Percentiles rank a stretch among this genome's conserved stretches.
phyloP scores from a whole-genome alignment of 768 basidiomycete species.

The Termitomyces sp. region DNA sequence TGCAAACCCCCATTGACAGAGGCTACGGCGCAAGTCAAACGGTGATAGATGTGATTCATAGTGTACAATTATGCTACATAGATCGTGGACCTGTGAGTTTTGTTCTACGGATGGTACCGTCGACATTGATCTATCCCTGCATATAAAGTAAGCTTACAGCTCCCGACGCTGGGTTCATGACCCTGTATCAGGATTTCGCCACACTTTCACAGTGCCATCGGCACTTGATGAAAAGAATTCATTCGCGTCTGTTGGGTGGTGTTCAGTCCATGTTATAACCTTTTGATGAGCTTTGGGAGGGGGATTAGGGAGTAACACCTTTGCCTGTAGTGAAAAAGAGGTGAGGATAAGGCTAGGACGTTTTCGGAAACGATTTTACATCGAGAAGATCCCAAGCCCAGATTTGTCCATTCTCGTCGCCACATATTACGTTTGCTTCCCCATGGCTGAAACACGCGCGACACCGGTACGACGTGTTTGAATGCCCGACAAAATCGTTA shows the following conservation, averaged over 20 bases:
- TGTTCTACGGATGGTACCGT: constrained; percentile 6
- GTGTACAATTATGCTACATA: constrained; percentile 15
- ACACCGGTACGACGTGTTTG: constrained; percentile 71
- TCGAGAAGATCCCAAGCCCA: constrained; percentile 95
- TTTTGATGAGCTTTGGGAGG: constrained; percentile 80
- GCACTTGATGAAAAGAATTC: constrained; percentile 90
- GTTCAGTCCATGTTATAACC: constrained; percentile 88
- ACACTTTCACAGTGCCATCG: constrained; percentile 90
- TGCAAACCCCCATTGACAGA: constrained; percentile 30
- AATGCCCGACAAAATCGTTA: constrained; percentile 81
- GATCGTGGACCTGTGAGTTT: constrained; percentile 10
- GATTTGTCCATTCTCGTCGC: constrained; percentile 86
- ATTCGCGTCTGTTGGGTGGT: constrained; percentile 75
- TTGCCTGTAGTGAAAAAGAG: constrained; percentile 47
- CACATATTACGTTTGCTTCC: constrained; percentile 79
- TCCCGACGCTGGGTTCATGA: not conserved
- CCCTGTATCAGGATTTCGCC: constrained; percentile 49
- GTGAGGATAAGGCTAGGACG: not conserved
- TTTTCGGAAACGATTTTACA: constrained; percentile 38
- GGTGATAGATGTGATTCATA: constrained; percentile 22
- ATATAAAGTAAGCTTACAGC: not conserved
- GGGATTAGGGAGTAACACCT: constrained; percentile 64
- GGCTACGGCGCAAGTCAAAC: constrained; percentile 43
- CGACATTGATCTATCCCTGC: constrained; percentile 5
- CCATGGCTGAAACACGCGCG: constrained; percentile 80